phyloP scores from a whole-genome alignment of 768 basidiomycete genomes.

The Amanita pallidorosea region DNA sequence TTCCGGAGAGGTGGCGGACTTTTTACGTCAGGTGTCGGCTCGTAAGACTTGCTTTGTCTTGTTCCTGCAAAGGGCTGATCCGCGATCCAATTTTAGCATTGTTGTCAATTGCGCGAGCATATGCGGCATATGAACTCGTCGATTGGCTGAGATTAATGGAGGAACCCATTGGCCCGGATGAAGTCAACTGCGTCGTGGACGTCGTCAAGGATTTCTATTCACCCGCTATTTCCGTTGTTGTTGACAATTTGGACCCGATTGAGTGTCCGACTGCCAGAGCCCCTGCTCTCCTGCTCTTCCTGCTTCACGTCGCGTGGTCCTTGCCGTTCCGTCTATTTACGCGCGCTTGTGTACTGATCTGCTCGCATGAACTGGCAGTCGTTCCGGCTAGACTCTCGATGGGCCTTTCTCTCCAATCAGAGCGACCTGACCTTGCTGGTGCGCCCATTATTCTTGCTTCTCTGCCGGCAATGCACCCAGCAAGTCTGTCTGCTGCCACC shows the following conservation, averaged over 20 bases:
- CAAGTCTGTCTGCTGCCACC: too few relatives aligned
- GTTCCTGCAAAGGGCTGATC: not conserved
- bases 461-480: too few relatives aligned
- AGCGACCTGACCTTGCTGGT: too few relatives aligned
- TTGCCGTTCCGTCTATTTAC: too few relatives aligned
- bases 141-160: conserved; percentile 49
- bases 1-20: conserved; percentile 24
- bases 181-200: conserved; percentile 29
- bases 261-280: too few relatives aligned
- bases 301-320: too few relatives aligned
- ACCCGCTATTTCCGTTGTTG: conserved; percentile 29
- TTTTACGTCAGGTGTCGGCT: conserved; percentile 31
- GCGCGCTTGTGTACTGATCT: too few relatives aligned
- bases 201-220: conserved; percentile 30
- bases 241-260: conserved; percentile 32
- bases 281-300: too few relatives aligned
- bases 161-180: conserved; percentile 18
- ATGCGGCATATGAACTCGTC: conserved; percentile 42
- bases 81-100: conserved; percentile 21
- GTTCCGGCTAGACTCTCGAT: too few relatives aligned
- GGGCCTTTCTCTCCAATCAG: too few relatives aligned
- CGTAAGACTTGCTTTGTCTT: conserved; percentile 26
- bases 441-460: too few relatives aligned
- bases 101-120: conserved; percentile 19
- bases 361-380: too few relatives aligned